Percentiles rank a stretch among this genome's conserved stretches.
phyloP scores from a whole-genome alignment of 495 filamentous ascomycete genomes.

The Penicillium canescens region DNA sequence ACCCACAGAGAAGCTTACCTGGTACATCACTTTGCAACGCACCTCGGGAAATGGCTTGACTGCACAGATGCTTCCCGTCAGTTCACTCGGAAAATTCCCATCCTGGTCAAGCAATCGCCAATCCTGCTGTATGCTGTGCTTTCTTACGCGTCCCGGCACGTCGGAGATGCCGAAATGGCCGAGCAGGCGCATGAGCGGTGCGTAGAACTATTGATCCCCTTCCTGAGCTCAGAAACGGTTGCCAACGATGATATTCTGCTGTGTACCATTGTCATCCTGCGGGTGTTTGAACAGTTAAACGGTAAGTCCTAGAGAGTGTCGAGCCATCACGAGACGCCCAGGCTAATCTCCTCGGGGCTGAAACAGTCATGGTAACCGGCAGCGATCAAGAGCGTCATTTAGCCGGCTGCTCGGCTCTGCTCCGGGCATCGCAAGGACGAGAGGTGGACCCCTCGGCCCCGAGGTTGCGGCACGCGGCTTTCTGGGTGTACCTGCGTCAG shows the following conservation, averaged over 20 bases:
- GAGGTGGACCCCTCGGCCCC: constrained; percentile 7
- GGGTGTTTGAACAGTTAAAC: constrained; percentile 15
- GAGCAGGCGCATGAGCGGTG: constrained; percentile 11
- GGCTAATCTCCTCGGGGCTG: constrained; percentile 4
- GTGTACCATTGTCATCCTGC: constrained; percentile 14
- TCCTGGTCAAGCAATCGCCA: constrained; percentile 11
- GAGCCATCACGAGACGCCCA: constrained; percentile 1
- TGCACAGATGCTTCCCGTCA: constrained; percentile 13
- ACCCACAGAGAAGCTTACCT: constrained; percentile 12
- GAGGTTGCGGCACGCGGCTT: constrained; percentile 12
- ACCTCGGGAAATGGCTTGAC: constrained; percentile 12
- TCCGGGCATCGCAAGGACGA: constrained; percentile 12
- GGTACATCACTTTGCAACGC: constrained; percentile 12
- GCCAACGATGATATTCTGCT: constrained; percentile 12
- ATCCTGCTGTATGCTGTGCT: constrained; percentile 13
- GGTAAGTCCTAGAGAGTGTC: constrained; percentile 7
- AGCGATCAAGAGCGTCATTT: constrained; percentile 12
- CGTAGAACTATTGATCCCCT: constrained; percentile 15
- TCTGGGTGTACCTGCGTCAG: constrained; percentile 16
- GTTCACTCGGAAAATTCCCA: constrained; percentile 11
- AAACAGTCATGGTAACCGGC: constrained; percentile 14
- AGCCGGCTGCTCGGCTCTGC: constrained; percentile 11
- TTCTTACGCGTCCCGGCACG: constrained; percentile 10
- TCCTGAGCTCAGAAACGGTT: constrained; percentile 8
- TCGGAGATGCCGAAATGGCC: constrained; percentile 11